Percentiles rank a stretch among this genome's conserved stretches.
phyloP scores from a whole-genome alignment of 169 alveolate genomes.

The Eimeria acervulina region DNA sequence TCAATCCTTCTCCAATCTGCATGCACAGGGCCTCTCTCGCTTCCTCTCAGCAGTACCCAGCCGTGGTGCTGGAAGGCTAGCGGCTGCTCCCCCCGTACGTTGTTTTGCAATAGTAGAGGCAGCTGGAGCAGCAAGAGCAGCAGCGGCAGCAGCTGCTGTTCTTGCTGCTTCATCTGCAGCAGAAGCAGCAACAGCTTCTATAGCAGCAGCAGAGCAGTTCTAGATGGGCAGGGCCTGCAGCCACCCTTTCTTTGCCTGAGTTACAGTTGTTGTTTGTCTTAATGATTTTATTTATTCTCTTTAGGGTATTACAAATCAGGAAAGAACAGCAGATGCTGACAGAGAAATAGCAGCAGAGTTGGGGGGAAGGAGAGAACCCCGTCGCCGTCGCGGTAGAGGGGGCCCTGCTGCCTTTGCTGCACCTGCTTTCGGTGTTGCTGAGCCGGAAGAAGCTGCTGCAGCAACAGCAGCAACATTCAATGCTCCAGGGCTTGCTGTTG shows the following conservation, averaged over 20 bases:
- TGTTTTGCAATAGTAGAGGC: background rate
- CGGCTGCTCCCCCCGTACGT: background rate
- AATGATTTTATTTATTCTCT: background rate
- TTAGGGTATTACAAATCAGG: background rate
- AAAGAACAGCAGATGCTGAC: background rate
- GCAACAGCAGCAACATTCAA: background rate
- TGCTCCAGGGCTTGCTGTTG: background rate
- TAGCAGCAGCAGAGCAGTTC: background rate
- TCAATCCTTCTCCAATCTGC: background rate
- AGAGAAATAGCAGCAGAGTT: slow-evolving; percentile 38
- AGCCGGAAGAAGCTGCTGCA: background rate
- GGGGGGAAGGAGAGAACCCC: background rate
- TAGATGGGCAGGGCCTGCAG: too few relatives aligned
- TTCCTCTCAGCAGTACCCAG: slow-evolving; percentile 3
- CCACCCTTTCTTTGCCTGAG: too few relatives aligned
- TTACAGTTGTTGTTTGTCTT: too few relatives aligned
- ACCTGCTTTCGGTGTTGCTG: background rate
- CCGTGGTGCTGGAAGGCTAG: background rate
- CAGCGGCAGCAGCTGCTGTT: too few relatives aligned
- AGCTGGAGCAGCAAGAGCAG: too few relatives aligned
- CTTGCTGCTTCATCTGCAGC: too few relatives aligned
- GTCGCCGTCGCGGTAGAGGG: too few relatives aligned
- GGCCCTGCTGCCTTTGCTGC: slow-evolving; percentile 43
- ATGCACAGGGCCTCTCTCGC: background rate
- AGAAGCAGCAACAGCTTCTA: background rate